These are phyloP conservation scores for Delonix regia DNA, from an alignment of 306 rosid species.

Conservation along the genomic window DNA sequence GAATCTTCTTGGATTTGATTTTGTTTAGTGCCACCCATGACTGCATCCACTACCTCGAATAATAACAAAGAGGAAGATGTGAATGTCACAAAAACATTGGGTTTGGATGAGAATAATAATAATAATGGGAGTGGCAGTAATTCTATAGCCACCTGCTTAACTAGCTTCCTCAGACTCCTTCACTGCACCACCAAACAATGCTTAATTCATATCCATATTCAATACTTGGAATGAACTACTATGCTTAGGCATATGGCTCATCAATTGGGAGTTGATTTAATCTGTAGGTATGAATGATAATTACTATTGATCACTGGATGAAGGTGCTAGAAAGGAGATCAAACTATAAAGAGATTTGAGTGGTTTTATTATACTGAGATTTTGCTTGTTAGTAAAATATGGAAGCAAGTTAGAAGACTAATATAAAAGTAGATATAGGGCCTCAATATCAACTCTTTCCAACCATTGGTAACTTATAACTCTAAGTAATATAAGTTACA, in stretches of 20 bases:
- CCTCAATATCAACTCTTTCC: conserved; percentile 38
- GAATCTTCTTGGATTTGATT: no score
- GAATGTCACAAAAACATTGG: conserved; percentile 55
- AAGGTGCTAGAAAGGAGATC: neutral
- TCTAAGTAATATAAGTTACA: neutral
- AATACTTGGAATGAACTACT: conserved; percentile 77
- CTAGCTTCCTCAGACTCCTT: conserved; percentile 74
- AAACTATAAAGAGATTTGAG: conserved; percentile 36
- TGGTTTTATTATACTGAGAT: conserved; percentile 40
- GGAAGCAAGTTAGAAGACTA: conserved; percentile 41
- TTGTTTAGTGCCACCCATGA: conserved; percentile 33
- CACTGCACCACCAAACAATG: conserved; percentile 69
- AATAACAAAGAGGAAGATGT: conserved; percentile 40
- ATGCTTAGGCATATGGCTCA: conserved; percentile 25
- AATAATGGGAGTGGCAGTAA: conserved; percentile 35
- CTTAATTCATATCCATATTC: conserved; percentile 53
- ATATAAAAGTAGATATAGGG: conserved; percentile 36
- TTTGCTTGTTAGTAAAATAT: conserved; percentile 43
- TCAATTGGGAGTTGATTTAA: conserved; percentile 11
- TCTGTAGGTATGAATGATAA: neutral
- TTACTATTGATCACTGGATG: neutral
- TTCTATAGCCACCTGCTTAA: conserved; percentile 64
- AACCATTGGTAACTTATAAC: no score
- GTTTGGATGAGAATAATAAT: conserved; percentile 45
- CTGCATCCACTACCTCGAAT: conserved; percentile 16